Evolutionary conservation across 2,329 filamentous ascomycete genomes (phyloP).

Genomic region (Ceratocystis colombiana): DNA sequence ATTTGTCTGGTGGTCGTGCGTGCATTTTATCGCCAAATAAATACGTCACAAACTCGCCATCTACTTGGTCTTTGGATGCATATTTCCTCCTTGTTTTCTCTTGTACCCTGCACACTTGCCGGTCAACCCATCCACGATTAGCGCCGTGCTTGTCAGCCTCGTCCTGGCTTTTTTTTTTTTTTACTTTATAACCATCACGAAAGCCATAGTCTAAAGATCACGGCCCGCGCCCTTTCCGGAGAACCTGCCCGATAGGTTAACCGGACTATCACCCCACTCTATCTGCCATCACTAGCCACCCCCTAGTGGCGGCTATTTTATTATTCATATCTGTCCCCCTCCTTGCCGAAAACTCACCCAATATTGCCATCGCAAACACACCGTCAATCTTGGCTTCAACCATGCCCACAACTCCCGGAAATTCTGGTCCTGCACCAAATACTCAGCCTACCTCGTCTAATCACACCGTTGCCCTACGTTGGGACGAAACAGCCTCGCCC

Average conservation of each 20-base stretch:
- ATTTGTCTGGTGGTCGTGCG: constrained; percentile 3
- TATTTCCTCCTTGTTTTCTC: background rate
- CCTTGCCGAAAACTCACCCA: background rate
- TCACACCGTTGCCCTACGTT: constrained; percentile 35
- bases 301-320: background rate
- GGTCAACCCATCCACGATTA: background rate
- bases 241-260: background rate
- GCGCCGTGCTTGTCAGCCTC: background rate
- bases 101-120: background rate
- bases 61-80: background rate
- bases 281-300: background rate
- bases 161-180: background rate
- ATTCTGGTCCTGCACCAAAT: constrained; percentile 34
- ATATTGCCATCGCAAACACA: background rate
- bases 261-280: background rate
- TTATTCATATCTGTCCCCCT: background rate
- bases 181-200: background rate
- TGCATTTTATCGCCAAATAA: constrained; percentile 15
- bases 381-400: background rate
- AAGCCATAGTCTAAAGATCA: background rate
- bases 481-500: constrained; percentile 36
- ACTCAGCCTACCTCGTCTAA: constrained; percentile 33
- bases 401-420: constrained; percentile 13
- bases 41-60: constrained; percentile 3
- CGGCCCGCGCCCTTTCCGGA: background rate